These are phyloP conservation scores for Coprinopsis cinerea DNA, from an alignment of 768 basidiomycete genomes.

Conservation along the genomic window DNA sequence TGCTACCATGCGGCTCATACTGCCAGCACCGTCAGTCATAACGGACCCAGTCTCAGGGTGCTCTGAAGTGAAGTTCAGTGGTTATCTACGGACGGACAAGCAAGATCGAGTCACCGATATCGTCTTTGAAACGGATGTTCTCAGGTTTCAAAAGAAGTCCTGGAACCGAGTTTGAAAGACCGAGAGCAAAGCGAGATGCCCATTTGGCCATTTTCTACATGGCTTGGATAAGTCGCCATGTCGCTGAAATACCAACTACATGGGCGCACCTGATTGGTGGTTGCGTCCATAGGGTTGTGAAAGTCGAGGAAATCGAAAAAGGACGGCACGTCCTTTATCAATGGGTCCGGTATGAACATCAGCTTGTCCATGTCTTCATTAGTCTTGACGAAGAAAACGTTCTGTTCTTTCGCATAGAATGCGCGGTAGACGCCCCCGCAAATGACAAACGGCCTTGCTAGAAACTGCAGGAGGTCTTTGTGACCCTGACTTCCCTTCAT, in stretches of 20 bases:
- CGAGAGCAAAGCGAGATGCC: slow-evolving; percentile 54
- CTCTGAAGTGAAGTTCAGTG: slow-evolving; percentile 1
- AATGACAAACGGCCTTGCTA: slow-evolving; percentile 48
- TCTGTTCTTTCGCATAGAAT: slow-evolving; percentile 55
- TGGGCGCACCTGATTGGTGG: slow-evolving; percentile 51
- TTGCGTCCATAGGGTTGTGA: slow-evolving; percentile 46
- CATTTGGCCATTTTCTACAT: slow-evolving; percentile 64
- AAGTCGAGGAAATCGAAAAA: slow-evolving; percentile 45
- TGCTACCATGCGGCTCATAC: slow-evolving; percentile 33
- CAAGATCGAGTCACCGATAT: slow-evolving; percentile 40
- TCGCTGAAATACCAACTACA: no score
- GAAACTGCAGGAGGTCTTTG: slow-evolving; percentile 32
- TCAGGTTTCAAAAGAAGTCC: slow-evolving; percentile 34
- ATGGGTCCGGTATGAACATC: slow-evolving; percentile 11
- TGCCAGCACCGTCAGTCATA: slow-evolving; percentile 55
- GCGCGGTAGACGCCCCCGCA: slow-evolving; percentile 50
- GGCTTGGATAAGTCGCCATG: no score
- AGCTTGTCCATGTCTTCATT: slow-evolving; percentile 34
- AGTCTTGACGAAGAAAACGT: slow-evolving; percentile 49
- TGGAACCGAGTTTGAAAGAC: slow-evolving; percentile 59
- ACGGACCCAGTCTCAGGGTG: slow-evolving; percentile 30
- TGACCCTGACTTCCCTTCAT: slow-evolving; percentile 24
- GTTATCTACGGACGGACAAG: slow-evolving; percentile 1
- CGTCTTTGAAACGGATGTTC: slow-evolving; percentile 35
- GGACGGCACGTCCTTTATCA: slow-evolving; percentile 23